These are phyloP conservation scores for Carex sylvatica DNA, from an alignment of 202 grass and related monocot genomes.

Conservation along the genomic window DNA sequence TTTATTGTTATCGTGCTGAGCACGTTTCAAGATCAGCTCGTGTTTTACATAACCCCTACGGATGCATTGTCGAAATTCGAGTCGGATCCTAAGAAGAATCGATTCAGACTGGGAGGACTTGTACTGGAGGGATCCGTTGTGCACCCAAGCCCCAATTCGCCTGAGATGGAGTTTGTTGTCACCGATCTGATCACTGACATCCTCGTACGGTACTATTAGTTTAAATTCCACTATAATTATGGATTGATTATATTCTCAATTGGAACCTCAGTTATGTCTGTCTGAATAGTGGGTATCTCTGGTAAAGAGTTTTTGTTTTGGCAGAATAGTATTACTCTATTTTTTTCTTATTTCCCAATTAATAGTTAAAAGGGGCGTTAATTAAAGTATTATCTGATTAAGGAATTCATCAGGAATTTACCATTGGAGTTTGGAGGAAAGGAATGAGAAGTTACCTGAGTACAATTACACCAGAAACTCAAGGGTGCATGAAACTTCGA, in stretches of 20 bases:
- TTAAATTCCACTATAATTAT: background rate
- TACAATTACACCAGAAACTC: background rate
- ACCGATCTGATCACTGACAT: slow-evolving; percentile 91
- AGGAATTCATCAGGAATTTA: background rate
- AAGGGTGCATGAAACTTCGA: background rate
- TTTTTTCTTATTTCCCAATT: background rate
- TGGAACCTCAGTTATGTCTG: background rate
- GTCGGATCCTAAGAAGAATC: slow-evolving; percentile 49
- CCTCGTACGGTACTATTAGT: slow-evolving; percentile 56
- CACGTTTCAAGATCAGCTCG: slow-evolving; percentile 94
- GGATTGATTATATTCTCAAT: background rate
- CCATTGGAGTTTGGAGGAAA: background rate
- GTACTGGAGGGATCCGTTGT: slow-evolving; percentile 85
- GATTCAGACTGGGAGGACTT: slow-evolving; percentile 77
- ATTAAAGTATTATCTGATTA: background rate
- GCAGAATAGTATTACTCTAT: background rate
- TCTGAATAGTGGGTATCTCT: background rate
- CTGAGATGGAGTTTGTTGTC: slow-evolving; percentile 98
- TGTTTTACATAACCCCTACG: slow-evolving; percentile 89
- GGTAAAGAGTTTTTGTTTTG: background rate
- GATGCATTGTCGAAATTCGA: slow-evolving; percentile 63
- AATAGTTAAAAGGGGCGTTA: background rate
- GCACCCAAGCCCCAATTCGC: slow-evolving; percentile 41
- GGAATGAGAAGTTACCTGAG: background rate
- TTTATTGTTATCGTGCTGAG: slow-evolving; percentile 87